phyloP scores from a whole-genome alignment of 331 rosid genomes.

The Erythrophleum ivorense region DNA sequence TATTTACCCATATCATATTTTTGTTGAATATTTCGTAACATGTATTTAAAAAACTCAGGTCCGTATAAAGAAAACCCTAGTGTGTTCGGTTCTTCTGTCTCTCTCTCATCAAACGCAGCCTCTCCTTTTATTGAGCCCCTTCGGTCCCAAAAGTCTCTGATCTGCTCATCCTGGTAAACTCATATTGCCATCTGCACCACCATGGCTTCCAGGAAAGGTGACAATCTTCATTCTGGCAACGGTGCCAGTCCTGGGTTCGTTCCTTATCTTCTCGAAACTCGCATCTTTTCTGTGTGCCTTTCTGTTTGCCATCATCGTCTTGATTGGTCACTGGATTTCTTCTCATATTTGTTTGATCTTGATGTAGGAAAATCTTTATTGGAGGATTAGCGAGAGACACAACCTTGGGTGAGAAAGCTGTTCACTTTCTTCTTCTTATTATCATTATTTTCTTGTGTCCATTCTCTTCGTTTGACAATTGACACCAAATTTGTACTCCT shows the following conservation, averaged over 20 bases:
- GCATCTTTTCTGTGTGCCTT: not conserved
- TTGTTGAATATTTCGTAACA: too few relatives aligned
- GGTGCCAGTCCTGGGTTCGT: slow-evolving; percentile 72
- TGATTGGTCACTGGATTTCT: not conserved
- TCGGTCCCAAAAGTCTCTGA: not conserved
- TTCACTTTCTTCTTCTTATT: not conserved
- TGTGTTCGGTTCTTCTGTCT: not conserved
- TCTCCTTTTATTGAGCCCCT: not conserved
- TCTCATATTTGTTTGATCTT: not conserved
- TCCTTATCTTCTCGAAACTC: not conserved
- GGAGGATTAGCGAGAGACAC: slow-evolving; percentile 78
- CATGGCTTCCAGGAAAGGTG: slow-evolving; percentile 59
- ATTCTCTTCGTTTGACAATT: not conserved
- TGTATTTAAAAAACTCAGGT: too few relatives aligned
- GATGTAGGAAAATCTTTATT: slow-evolving; percentile 64
- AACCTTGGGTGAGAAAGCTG: slow-evolving; percentile 44
- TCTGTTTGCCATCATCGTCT: not conserved
- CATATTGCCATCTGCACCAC: not conserved
- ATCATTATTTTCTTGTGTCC: too few relatives aligned
- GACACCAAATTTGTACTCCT: not conserved
- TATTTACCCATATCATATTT: too few relatives aligned
- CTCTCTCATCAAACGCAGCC: not conserved
- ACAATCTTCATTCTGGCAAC: slow-evolving; percentile 60
- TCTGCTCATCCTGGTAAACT: not conserved
- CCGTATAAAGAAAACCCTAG: not conserved